Conservation (phyloP, 495 filamentous ascomycete species). For the Cladorrhinum samala region DNA sequence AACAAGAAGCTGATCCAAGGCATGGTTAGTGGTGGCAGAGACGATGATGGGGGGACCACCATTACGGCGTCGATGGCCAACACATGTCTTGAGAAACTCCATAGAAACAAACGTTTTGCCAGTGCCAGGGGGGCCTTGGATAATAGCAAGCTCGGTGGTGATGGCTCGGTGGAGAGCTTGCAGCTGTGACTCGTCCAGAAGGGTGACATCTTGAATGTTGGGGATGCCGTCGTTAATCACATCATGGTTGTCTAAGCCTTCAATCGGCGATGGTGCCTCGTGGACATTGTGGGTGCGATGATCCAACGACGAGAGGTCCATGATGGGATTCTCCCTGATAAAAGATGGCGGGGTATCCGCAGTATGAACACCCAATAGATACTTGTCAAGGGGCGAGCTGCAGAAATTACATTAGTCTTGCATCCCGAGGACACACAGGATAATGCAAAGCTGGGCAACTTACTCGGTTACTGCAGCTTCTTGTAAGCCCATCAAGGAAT, state of each 20-base stretch:
- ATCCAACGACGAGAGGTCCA: constrained; percentile 31
- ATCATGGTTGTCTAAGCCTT: constrained; percentile 6
- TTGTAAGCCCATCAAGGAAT: constrained; percentile 69
- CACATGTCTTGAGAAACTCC: constrained; percentile 59
- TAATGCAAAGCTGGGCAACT: constrained; percentile 17
- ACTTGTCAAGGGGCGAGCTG: constrained; percentile 31
- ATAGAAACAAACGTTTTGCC: constrained; percentile 82
- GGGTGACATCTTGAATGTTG: constrained; percentile 30
- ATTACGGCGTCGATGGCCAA: constrained; percentile 42
- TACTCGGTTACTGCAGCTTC: constrained; percentile 57
- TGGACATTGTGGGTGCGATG: constrained; percentile 2
- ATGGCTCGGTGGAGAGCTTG: constrained; percentile 63
- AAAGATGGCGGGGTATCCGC: constrained; percentile 29
- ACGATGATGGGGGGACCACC: constrained; percentile 53
- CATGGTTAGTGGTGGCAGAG: constrained; percentile 88
- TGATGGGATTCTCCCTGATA: constrained; percentile 22
- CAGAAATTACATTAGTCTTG: too few relatives aligned
- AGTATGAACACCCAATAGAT: constrained; percentile 36
- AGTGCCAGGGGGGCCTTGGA: constrained; percentile 90
- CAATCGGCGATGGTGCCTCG: not conserved
- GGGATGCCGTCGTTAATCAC: constrained; percentile 13
- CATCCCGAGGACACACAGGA: too few relatives aligned
- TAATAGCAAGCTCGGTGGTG: constrained; percentile 65
- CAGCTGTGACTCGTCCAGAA: constrained; percentile 65
- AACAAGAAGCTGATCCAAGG: constrained; percentile 75